Conservation (phyloP, 1,284 basidiomycete species). For the Boletus smithii region DNA sequence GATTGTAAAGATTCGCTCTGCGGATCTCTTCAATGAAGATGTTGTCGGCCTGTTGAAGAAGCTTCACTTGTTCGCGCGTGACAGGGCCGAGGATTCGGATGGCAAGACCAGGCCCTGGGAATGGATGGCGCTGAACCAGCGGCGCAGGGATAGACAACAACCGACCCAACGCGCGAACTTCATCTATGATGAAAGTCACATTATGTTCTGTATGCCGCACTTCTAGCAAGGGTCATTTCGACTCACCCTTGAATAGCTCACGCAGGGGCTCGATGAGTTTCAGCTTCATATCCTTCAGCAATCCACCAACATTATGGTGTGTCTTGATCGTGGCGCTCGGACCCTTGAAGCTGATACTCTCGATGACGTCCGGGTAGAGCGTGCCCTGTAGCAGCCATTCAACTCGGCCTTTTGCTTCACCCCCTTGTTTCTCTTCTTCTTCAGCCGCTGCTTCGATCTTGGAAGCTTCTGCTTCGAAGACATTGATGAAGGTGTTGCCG, state of each 20-base stretch:
- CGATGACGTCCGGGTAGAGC: conserved; percentile 98
- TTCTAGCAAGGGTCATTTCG: not conserved
- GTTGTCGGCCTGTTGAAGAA: conserved; percentile 91
- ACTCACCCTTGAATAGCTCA: conserved; percentile 94
- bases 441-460: conserved; percentile 88
- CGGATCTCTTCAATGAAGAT: conserved; percentile 99
- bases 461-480: conserved; percentile 91
- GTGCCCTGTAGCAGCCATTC: conserved; percentile 98
- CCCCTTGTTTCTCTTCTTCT: conserved; percentile 64
- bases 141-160: conserved; percentile 90
- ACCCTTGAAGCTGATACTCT: conserved; percentile 99
- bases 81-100: conserved; percentile 97
- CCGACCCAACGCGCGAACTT: conserved; percentile 91
- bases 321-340: conserved; percentile 99
- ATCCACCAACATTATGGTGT: conserved; percentile 97
- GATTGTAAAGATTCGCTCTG: conserved; percentile 86
- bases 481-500: conserved; percentile 98
- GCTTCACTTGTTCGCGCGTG: conserved; percentile 87
- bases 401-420: conserved; percentile 81
- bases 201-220: not conserved
- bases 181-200: conserved; percentile 56
- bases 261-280: conserved; percentile 98
- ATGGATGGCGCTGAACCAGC: conserved; percentile 96
- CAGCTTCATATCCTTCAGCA: conserved; percentile 97
- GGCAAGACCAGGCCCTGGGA: conserved; percentile 98